Evolutionary conservation across 495 filamentous ascomycete species (phyloP).

Genomic region (Parathielavia appendiculata): DNA sequence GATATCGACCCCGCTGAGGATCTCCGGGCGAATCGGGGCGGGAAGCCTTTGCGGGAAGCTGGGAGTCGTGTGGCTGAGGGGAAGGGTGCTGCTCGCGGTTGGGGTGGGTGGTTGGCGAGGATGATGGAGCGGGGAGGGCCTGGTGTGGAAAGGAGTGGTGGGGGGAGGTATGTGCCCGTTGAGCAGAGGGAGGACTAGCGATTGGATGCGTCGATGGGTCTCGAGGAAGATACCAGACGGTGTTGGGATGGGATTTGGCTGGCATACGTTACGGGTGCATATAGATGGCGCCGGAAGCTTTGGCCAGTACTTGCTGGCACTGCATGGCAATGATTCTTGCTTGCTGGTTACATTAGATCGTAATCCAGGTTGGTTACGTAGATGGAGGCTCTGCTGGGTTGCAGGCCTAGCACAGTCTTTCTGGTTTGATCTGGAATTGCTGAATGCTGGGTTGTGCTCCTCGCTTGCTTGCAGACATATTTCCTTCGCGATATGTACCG

Average conservation of each 20-base stretch:
- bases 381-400: not conserved
- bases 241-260: slow-evolving; percentile 11
- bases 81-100: no score
- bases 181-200: slow-evolving; percentile 43
- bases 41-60: slow-evolving; percentile 20
- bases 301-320: not conserved
- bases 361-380: not conserved
- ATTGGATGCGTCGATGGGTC: not conserved
- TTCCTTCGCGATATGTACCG: no score
- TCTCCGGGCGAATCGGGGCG: slow-evolving; percentile 23
- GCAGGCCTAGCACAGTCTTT: no score
- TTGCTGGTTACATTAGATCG: not conserved
- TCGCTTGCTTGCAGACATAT: not conserved
- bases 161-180: slow-evolving; percentile 37
- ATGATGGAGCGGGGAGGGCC: slow-evolving; percentile 37
- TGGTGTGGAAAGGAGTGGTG: slow-evolving; percentile 32
- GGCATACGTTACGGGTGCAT: slow-evolving; percentile 18
- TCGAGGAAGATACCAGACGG: not conserved
- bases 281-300: slow-evolving; percentile 32
- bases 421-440: no score
- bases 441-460: not conserved
- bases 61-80: slow-evolving; percentile 24
- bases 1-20: slow-evolving; percentile 37
- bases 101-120: slow-evolving; percentile 47
- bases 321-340: not conserved